phyloP scores from a whole-genome alignment of 305 asterid genomes.

The Fraxinus platypoda region DNA sequence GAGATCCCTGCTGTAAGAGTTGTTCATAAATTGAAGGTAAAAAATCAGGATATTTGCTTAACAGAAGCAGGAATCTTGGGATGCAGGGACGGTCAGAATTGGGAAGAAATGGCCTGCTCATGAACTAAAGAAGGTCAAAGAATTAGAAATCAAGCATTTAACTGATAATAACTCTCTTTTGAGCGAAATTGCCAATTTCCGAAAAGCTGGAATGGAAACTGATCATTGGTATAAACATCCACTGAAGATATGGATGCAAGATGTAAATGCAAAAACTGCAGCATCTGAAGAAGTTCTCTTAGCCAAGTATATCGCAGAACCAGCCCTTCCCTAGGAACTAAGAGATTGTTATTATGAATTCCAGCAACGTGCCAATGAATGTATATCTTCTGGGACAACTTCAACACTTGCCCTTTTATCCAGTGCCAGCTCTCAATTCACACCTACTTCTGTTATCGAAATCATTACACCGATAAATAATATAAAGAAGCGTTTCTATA shows the following conservation, averaged over 20 bases:
- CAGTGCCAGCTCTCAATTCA: conserved; percentile 30
- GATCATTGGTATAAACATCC: conserved; percentile 85
- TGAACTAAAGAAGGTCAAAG: conserved; percentile 88
- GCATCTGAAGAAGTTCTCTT: conserved; percentile 50
- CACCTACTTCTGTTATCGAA: conserved; percentile 36
- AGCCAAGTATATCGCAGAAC: conserved; percentile 62
- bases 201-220: conserved; percentile 83
- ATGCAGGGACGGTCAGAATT: conserved; percentile 57
- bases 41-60: conserved; percentile 62
- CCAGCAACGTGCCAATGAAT: conserved; percentile 59
- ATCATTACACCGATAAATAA: conserved; percentile 50
- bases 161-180: conserved; percentile 53
- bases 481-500: conserved; percentile 55
- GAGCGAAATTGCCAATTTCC: conserved; percentile 52
- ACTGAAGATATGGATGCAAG: conserved; percentile 79
- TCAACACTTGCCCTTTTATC: conserved; percentile 66
- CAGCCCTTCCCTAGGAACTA: conserved; percentile 77
- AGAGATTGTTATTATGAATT: conserved; percentile 63
- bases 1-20: conserved; percentile 67
- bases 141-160: conserved; percentile 79
- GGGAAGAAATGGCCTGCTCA: conserved; percentile 85
- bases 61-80: conserved; percentile 81
- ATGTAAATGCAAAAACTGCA: conserved; percentile 37
- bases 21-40: conserved; percentile 79
- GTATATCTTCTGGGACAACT: conserved; percentile 65